Conservation (phyloP, 1,139 yeast genomes). For the Saccharomyces hybrid region DNA sequence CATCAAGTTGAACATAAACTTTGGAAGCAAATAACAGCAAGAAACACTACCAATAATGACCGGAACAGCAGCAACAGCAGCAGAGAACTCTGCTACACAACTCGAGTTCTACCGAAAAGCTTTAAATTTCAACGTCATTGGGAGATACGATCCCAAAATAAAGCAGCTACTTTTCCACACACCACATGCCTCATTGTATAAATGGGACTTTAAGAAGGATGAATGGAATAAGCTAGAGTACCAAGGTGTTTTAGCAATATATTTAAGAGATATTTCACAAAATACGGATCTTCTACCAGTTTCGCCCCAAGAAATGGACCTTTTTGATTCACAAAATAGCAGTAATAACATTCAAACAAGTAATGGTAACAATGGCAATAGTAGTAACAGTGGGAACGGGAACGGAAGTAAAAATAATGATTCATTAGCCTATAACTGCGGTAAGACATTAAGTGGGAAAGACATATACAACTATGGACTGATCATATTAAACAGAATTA, state of each 20-base stretch:
- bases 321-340: constrained; percentile 17
- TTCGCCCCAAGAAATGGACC: constrained; percentile 4
- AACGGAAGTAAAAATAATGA: constrained; percentile 19
- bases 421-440: constrained; percentile 15
- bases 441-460: constrained; percentile 27
- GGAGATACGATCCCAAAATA: constrained; percentile 73
- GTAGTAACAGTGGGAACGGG: constrained; percentile 2
- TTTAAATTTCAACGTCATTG: constrained; percentile 71
- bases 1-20: too few species aligned
- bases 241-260: constrained; percentile 77
- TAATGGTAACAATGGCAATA: constrained; percentile 4
- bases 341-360: constrained; percentile 22
- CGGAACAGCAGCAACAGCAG: neutral
- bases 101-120: constrained; percentile 48
- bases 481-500: constrained; percentile 64
- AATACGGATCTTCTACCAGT: constrained; percentile 17
- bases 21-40: neutral
- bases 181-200: constrained; percentile 62
- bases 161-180: constrained; percentile 68
- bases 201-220: constrained; percentile 53
- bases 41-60: neutral
- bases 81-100: neutral
- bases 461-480: constrained; percentile 67
- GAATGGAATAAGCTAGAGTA: constrained; percentile 74
- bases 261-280: constrained; percentile 47